These are phyloP conservation scores for Calocera viscosa DNA, from an alignment of 768 basidiomycete genomes.

Conservation along the genomic window DNA sequence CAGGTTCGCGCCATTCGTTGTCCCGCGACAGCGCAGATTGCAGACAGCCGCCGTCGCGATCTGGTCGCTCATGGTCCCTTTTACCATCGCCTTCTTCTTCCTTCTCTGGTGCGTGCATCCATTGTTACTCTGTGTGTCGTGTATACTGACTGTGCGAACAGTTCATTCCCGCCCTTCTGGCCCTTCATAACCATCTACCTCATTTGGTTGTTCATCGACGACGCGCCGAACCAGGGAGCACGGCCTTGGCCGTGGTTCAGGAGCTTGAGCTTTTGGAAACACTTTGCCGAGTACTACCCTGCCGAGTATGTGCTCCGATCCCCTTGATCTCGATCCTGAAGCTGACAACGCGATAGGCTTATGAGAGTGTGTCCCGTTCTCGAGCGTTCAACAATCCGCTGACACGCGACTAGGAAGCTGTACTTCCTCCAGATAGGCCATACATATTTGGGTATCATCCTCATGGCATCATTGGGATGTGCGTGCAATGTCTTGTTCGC, in stretches of 20 bases:
- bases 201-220: conserved; percentile 72
- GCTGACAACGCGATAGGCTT: conserved; percentile 21
- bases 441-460: conserved; percentile 99
- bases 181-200: conserved; percentile 65
- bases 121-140: neutral
- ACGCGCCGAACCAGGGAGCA: conserved; percentile 59
- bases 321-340: neutral
- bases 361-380: conserved; percentile 30
- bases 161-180: conserved; percentile 84
- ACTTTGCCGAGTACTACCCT: conserved; percentile 87
- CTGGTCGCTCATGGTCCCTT: conserved; percentile 73
- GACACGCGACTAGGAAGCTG: conserved; percentile 50
- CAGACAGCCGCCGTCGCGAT: conserved; percentile 82
- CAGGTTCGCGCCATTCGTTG: conserved; percentile 68
- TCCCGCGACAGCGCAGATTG: conserved; percentile 72
- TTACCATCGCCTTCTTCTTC: conserved; percentile 54
- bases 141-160: conserved; percentile 24
- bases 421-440: conserved; percentile 78
- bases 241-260: conserved; percentile 65
- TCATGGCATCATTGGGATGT: conserved; percentile 99
- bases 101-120: conserved; percentile 56
- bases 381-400: neutral
- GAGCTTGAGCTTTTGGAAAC: conserved; percentile 58
- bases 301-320: conserved; percentile 51
- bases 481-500: conserved; percentile 23